Evolutionary conservation across 1,284 basidiomycete species (phyloP), one percentile per base, ranked within the genome.

Genomic region (Phenoliferia sp.): DNA sequence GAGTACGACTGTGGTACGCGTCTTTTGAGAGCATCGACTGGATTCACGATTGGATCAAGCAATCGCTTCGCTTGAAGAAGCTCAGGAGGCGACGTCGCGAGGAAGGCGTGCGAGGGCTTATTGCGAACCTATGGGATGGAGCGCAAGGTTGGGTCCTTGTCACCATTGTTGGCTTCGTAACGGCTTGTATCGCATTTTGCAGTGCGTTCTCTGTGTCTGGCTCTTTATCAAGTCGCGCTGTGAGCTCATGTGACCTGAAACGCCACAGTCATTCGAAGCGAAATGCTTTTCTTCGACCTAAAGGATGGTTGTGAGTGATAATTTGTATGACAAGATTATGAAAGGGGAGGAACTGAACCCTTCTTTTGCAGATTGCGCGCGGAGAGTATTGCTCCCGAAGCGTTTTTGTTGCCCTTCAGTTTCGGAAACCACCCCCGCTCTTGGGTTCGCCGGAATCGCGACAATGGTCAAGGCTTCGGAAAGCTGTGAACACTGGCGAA

Each of bases 61-160:
- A 80, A 65, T 75, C 76, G 54, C 70, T 77, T 17, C 76, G 80
- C 31, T 67, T 77, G 16, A 75, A 77, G 31, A 74, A 76, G 54
- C 75, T 80, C 22, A 73, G 77, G 26, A 66, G 62, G 12, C 68
- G 63, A 34, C 65, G 63, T 32, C 60, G 33, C 16, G 68, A 77
- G 34, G 68, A 68, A 2, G 79, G 80, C 0, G 29, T 89, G 33
- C 85, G 91, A 22, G 90, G 93, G 1, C 83, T 83, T 55, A 70
- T 90, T 39, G 81, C 83, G n/a, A 86, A 91, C 61, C 80, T 83
- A 7, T 83, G 89, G 76, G 95, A 99, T 81, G 87, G 90, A 67
- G 85, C 86, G 72, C 84, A 94, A 67, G 92, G 92, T 12, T 98
- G 95, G 94, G 78, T 96, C 63, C 87, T 95, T 54, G 92, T 95